Percentiles rank a stretch among this genome's conserved stretches.
Conservation (phyloP, 169 alveolate genomes). For the Plasmodium gaboni region DNA sequence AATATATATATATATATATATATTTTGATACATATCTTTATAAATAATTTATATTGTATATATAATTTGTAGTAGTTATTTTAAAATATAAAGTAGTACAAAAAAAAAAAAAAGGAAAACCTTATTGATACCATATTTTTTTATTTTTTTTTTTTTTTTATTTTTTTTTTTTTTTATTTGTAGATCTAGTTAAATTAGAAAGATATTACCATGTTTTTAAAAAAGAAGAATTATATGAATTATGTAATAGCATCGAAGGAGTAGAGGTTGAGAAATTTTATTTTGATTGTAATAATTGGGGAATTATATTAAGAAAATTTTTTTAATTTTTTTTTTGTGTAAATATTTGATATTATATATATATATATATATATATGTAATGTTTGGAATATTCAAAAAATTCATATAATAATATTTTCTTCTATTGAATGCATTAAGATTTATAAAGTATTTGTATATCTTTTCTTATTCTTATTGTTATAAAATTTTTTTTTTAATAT, state of each 20-base stretch:
- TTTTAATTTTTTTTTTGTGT: not conserved
- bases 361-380: too few species aligned
- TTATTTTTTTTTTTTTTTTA: too few species aligned
- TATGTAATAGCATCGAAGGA: slow-evolving; percentile 77
- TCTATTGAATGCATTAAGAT: too few species aligned
- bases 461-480: too few species aligned
- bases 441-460: too few species aligned
- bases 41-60: slow-evolving; percentile 51
- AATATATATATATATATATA: not conserved
- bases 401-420: too few species aligned
- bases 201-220: slow-evolving; percentile 94
- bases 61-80: slow-evolving; percentile 76
- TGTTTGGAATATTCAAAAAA: too few species aligned
- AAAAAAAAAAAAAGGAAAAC: not conserved
- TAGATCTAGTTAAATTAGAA: slow-evolving; percentile 77
- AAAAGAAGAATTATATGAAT: slow-evolving; percentile 92
- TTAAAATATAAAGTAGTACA: slow-evolving; percentile 81
- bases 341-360: too few species aligned
- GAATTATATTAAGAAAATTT: slow-evolving; percentile 61
- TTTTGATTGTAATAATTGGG: slow-evolving; percentile 81
- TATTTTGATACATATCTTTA: slow-evolving; percentile 4
- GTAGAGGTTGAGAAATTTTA: slow-evolving; percentile 73
- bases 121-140: not conserved
- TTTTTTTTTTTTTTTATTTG: not conserved
- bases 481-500: too few species aligned